Evolutionary conservation across 768 basidiomycete genomes (phyloP).

Genomic region (Lactarius pseudohatsudake): DNA sequence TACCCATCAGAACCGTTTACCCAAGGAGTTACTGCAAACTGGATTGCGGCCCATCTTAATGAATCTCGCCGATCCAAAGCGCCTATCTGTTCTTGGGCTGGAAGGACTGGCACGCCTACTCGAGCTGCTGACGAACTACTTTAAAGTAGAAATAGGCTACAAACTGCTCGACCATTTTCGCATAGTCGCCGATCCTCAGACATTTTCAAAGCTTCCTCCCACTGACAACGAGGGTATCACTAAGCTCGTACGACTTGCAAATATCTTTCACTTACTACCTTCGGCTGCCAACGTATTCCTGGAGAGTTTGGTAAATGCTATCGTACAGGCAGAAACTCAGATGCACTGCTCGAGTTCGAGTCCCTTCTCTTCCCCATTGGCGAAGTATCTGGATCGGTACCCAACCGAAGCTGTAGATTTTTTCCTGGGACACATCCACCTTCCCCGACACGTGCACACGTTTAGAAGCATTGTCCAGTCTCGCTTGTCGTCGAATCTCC

Average conservation of each 20-base stretch:
- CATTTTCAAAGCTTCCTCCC: conserved; percentile 75
- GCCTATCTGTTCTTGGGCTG: conserved; percentile 85
- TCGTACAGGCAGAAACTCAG: conserved; percentile 89
- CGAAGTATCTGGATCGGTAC: conserved; percentile 89
- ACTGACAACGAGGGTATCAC: conserved; percentile 89
- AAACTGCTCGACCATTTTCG: conserved; percentile 97
- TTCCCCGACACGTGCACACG: conserved; percentile 79
- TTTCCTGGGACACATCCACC: conserved; percentile 75
- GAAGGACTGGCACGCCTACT: conserved; percentile 93
- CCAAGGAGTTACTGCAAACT: conserved; percentile 92
- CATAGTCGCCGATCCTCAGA: conserved; percentile 85
- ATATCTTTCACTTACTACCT: conserved; percentile 96
- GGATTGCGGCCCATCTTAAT: conserved; percentile 95
- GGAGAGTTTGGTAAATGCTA: conserved; percentile 77
- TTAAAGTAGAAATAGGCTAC: conserved; percentile 98
- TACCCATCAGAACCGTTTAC: conserved; percentile 84
- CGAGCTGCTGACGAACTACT: conserved; percentile 95
- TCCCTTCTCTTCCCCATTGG: conserved; percentile 91
- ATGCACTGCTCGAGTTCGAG: conserved; percentile 88
- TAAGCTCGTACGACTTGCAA: conserved; percentile 91
- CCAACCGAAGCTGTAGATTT: conserved; percentile 82
- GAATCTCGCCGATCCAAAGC: conserved; percentile 96
- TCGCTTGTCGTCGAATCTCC: conserved; percentile 70
- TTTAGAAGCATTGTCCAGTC: conserved; percentile 81
- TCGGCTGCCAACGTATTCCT: conserved; percentile 92